Conservation (phyloP, 805 yeast species). For the Yamadazyma laniorum region DNA sequence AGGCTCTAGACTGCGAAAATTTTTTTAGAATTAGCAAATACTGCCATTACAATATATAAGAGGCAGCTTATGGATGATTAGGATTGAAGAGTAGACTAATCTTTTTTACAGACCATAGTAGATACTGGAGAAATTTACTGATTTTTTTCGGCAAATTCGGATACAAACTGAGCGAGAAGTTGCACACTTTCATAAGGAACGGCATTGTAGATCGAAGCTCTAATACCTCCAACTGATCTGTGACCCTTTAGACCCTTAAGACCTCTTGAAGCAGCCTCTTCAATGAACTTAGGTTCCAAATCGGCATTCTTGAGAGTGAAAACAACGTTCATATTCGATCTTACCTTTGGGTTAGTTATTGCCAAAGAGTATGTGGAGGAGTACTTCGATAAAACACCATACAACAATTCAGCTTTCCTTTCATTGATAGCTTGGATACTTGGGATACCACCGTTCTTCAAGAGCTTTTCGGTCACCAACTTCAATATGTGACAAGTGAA, state of each 20-base stretch:
- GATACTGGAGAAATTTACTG: too few relatives aligned
- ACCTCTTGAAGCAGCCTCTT: slow-evolving; percentile 56
- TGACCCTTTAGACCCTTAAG: slow-evolving; percentile 90
- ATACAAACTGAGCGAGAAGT: slow-evolving; percentile 53
- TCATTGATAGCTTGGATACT: slow-evolving; percentile 57
- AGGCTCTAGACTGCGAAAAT: slow-evolving; percentile 5
- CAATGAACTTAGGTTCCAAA: slow-evolving; percentile 66
- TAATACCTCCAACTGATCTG: slow-evolving; percentile 95
- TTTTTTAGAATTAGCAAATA: slow-evolving; percentile 4
- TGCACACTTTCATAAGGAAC: slow-evolving; percentile 62
- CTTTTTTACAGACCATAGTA: too few relatives aligned
- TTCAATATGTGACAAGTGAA: slow-evolving; percentile 86
- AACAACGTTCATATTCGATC: slow-evolving; percentile 92
- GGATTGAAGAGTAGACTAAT: too few relatives aligned
- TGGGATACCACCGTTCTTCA: slow-evolving; percentile 69
- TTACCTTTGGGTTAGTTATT: slow-evolving; percentile 52
- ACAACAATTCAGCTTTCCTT: slow-evolving; percentile 62
- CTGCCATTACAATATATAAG: not conserved
- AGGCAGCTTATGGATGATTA: not conserved
- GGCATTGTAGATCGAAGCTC: slow-evolving; percentile 92
- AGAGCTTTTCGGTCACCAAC: slow-evolving; percentile 64
- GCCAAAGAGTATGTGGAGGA: slow-evolving; percentile 66
- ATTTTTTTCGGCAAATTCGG: slow-evolving; percentile 54
- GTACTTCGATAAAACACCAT: slow-evolving; percentile 61
- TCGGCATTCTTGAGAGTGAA: slow-evolving; percentile 70